Conservation (phyloP, 2,329 filamentous ascomycete genomes). For the Cladophialophora bantiana region DNA sequence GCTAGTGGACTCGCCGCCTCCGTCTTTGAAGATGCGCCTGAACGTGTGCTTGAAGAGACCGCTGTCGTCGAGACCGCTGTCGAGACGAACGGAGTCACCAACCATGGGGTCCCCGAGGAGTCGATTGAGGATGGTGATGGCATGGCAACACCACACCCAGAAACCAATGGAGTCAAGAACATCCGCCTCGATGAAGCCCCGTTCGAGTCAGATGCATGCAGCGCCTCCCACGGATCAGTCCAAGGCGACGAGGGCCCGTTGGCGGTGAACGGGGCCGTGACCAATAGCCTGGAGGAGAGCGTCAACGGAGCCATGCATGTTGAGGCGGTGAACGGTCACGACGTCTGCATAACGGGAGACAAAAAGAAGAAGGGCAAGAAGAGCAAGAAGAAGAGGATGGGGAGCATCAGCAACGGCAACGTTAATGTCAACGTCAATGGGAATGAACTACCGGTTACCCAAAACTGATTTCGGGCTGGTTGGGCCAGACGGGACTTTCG, state of each 20-base stretch:
- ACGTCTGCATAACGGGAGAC: neutral
- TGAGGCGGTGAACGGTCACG: neutral
- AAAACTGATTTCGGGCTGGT: neutral
- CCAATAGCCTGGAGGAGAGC: neutral
- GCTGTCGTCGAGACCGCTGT: neutral
- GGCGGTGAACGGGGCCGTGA: neutral
- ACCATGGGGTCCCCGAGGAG: neutral
- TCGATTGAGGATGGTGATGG: constrained; percentile 2
- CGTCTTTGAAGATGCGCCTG: neutral
- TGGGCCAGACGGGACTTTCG: neutral
- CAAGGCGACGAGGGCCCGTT: constrained; percentile 1
- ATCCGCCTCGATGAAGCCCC: neutral
- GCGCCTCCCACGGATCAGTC: neutral
- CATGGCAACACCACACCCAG: constrained; percentile 7
- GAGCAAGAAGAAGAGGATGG: constrained; percentile 11
- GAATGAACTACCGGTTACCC: neutral
- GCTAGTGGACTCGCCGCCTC: neutral
- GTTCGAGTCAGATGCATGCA: constrained; percentile 1
- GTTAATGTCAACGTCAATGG: neutral
- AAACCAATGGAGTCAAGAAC: neutral
- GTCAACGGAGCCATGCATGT: neutral
- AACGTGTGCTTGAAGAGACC: neutral
- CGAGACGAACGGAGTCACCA: neutral
- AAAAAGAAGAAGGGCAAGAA: constrained; percentile 21
- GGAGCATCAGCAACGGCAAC: neutral